Conservation (phyloP, 441 rosid genomes). For the Pelargonium hybrid region DNA sequence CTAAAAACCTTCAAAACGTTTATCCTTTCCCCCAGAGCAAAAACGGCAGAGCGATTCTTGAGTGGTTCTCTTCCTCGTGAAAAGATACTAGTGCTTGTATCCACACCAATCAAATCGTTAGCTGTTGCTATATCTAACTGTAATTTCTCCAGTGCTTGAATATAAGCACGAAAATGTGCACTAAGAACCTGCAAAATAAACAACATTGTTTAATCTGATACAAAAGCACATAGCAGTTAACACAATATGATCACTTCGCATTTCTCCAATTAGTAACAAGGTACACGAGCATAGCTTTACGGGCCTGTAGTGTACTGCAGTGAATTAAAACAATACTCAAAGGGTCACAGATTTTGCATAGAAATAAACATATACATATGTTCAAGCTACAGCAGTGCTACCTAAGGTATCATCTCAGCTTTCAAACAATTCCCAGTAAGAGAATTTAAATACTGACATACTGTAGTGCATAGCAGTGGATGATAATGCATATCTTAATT, state of each 20-base stretch:
- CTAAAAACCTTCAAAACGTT: slow-evolving; percentile 70
- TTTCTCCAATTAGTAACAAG: neutral
- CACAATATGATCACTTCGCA: slow-evolving; percentile 2
- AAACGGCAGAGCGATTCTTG: slow-evolving; percentile 91
- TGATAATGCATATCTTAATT: slow-evolving; percentile 2
- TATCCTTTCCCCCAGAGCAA: slow-evolving; percentile 89
- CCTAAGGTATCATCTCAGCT: neutral
- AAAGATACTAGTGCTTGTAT: slow-evolving; percentile 73
- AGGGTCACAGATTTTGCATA: too few relatives aligned
- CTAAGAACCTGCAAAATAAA: slow-evolving; percentile 72
- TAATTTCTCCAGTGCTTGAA: slow-evolving; percentile 90
- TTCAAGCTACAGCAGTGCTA: too few relatives aligned
- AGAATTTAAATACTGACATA: neutral
- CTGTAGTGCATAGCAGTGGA: too few relatives aligned
- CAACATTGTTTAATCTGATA: slow-evolving; percentile 1
- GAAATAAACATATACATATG: too few relatives aligned
- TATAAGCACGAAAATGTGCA: slow-evolving; percentile 97
- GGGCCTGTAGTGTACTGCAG: neutral
- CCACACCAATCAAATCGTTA: slow-evolving; percentile 92
- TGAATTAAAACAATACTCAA: neutral
- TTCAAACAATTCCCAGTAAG: neutral
- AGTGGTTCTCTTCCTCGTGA: slow-evolving; percentile 79
- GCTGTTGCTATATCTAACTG: slow-evolving; percentile 95
- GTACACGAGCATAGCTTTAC: neutral
- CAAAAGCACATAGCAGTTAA: neutral